phyloP scores from a whole-genome alignment of 1,284 basidiomycete species.

The Peniophora sp. region DNA sequence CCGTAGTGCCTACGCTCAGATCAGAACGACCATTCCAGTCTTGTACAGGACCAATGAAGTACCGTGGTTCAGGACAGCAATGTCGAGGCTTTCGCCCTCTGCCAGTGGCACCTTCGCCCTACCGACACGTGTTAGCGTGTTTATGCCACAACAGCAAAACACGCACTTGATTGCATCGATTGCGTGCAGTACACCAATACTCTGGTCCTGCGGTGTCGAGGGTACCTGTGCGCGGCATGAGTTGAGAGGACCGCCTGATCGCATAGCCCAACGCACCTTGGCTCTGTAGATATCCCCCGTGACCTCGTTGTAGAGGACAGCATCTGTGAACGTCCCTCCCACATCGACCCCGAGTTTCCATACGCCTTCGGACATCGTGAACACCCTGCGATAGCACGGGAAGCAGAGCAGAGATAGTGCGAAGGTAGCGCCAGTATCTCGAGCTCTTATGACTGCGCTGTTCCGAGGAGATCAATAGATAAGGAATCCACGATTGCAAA shows the following conservation, averaged over 20 bases:
- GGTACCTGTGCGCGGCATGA: constrained; percentile 7
- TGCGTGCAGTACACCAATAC: constrained; percentile 5
- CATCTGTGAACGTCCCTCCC: constrained; percentile 19
- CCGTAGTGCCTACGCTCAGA: constrained; percentile 10
- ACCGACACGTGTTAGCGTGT: neutral
- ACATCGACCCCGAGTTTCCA: constrained; percentile 1
- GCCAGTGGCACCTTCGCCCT: constrained; percentile 1
- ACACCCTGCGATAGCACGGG: too few relatives aligned
- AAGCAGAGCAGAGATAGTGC: too few relatives aligned
- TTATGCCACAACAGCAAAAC: neutral
- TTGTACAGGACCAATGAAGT: neutral
- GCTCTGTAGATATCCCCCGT: constrained; percentile 17
- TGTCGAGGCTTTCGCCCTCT: constrained; percentile 3
- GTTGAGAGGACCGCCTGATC: neutral
- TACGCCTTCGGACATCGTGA: neutral
- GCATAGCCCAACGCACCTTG: constrained; percentile 12
- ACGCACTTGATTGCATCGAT: neutral
- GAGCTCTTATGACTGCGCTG: too few relatives aligned
- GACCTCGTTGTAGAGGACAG: constrained; percentile 15
- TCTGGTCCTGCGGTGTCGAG: constrained; percentile 19
- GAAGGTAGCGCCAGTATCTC: too few relatives aligned
- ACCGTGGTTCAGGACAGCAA: constrained; percentile 15
- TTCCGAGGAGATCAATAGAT: too few relatives aligned
- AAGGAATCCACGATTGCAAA: too few relatives aligned
- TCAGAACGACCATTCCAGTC: too few relatives aligned